Percentiles rank a stretch among this genome's conserved stretches.
Conservation (phyloP, 768 basidiomycete genomes). For the Pleurotus tuoliensis region DNA sequence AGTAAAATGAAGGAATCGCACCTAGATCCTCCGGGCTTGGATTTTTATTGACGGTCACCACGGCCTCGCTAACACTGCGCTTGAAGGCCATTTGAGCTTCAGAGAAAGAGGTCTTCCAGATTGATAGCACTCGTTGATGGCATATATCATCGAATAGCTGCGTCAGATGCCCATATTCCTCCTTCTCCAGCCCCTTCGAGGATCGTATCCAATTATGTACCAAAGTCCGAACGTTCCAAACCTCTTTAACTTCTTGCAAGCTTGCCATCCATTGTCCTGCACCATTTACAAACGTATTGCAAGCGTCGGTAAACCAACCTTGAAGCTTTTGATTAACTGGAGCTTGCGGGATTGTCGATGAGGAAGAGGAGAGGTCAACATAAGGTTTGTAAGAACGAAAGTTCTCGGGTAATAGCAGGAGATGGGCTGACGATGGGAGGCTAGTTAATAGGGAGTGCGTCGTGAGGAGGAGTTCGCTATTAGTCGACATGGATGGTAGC, state of each 20-base stretch:
- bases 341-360: conserved; percentile 42
- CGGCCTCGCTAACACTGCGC: conserved; percentile 33
- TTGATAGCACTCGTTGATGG: conserved; percentile 45
- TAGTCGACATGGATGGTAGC: conserved; percentile 8
- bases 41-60: conserved; percentile 27
- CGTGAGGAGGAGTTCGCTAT: conserved; percentile 51
- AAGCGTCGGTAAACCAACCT: conserved; percentile 62
- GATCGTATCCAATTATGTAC: conserved; percentile 40
- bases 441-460: conserved; percentile 64
- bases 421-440: conserved; percentile 81
- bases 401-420: conserved; percentile 67
- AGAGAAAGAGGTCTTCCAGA: conserved; percentile 54
- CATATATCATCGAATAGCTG: conserved; percentile 50
- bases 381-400: conserved; percentile 84
- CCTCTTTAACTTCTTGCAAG: conserved; percentile 56
- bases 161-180: conserved; percentile 43
- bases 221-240: conserved; percentile 67
- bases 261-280: conserved; percentile 55
- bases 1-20: conserved; percentile 2
- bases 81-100: conserved; percentile 44
- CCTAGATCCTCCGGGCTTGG: conserved; percentile 24
- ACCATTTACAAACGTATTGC: conserved; percentile 38
- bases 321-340: conserved; percentile 44
- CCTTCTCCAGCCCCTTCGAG: conserved; percentile 37
- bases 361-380: conserved; percentile 63